These are phyloP conservation scores for Rhipidocladum racemiflorum DNA, from an alignment of 176 grass and related monocot species.

Conservation along the genomic window DNA sequence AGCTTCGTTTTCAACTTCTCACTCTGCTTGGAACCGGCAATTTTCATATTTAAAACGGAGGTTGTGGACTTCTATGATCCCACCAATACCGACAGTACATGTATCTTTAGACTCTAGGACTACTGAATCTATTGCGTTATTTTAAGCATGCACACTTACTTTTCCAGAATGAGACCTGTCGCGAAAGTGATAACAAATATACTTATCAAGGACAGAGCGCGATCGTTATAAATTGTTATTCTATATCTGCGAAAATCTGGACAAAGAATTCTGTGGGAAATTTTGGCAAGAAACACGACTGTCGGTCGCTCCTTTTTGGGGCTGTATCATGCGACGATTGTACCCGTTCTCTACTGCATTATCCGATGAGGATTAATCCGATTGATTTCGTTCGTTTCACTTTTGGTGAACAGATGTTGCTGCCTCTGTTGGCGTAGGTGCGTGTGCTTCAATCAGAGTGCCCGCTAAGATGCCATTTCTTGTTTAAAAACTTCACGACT, in stretches of 20 bases:
- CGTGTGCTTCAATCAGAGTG: not conserved
- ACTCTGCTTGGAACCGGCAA: constrained; percentile 17
- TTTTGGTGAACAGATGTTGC: not conserved
- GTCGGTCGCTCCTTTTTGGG: constrained; percentile 22
- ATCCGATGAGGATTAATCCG: not conserved
- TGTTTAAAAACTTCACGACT: not conserved
- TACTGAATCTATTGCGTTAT: not conserved
- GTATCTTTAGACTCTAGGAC: not conserved
- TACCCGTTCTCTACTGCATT: not conserved
- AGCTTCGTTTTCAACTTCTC: not conserved
- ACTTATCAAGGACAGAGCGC: not conserved
- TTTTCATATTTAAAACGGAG: constrained; percentile 27
- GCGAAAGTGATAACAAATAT: not conserved
- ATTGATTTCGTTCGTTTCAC: not conserved
- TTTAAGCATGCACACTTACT: not conserved
- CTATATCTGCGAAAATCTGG: not conserved
- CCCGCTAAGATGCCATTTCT: not conserved
- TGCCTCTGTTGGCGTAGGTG: not conserved
- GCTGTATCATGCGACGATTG: not conserved
- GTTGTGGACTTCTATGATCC: not conserved
- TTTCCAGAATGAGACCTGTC: constrained; percentile 10
- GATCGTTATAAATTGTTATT: not conserved
- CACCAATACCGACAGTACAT: not conserved
- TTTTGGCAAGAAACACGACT: not conserved
- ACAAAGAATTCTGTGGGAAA: not conserved